Conservation (phyloP, 2,329 filamentous ascomycete species). For the Lithohypha guttulata region DNA sequence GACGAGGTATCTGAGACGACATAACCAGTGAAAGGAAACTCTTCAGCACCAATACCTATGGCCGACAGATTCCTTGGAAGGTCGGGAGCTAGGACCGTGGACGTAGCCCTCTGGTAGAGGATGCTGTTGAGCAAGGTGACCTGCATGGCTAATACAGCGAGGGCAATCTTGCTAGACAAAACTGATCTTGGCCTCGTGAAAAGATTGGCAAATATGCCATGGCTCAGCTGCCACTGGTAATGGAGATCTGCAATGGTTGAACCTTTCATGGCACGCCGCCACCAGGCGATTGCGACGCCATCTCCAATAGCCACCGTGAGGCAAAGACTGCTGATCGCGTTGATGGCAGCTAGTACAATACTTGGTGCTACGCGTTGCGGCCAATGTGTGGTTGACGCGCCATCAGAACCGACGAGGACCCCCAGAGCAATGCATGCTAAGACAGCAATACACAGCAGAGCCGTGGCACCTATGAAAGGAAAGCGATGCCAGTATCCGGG, state of each 20-base stretch:
- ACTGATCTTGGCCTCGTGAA: constrained; percentile 1
- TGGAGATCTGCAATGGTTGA: constrained; percentile 12
- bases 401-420: constrained; percentile 8
- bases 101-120: constrained; percentile 10
- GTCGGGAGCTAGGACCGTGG: constrained; percentile 7
- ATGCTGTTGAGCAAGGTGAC: constrained; percentile 8
- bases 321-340: constrained; percentile 8
- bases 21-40: constrained; percentile 11
- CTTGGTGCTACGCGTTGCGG: constrained; percentile 8
- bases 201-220: constrained; percentile 3
- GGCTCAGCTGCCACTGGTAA: constrained; percentile 8
- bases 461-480: constrained; percentile 7
- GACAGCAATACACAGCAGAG: constrained; percentile 2
- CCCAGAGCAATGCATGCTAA: background rate
- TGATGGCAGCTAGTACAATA: constrained; percentile 6
- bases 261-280: constrained; percentile 13
- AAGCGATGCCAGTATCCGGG: constrained; percentile 8
- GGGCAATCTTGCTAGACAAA: constrained; percentile 10
- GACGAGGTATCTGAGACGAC: constrained; percentile 7
- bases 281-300: constrained; percentile 13
- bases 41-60: constrained; percentile 5
- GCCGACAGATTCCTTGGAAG: background rate
- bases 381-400: constrained; percentile 8
- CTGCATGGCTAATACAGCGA: constrained; percentile 6
- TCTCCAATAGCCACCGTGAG: constrained; percentile 8